phyloP scores from a whole-genome alignment of 1,284 basidiomycete species.

The Pseudozyma tsukubaensis region DNA sequence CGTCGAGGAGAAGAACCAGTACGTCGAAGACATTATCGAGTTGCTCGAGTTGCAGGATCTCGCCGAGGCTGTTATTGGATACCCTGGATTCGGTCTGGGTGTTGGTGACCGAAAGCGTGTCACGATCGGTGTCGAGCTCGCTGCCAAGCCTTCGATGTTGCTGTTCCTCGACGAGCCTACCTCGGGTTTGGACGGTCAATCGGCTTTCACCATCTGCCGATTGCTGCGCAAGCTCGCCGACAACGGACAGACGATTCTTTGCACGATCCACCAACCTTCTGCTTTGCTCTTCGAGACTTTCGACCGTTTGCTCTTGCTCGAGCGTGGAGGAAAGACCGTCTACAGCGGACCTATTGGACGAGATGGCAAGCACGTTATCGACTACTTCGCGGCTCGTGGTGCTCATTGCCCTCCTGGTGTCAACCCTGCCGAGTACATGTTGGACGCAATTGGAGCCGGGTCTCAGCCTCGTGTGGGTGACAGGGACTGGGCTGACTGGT shows the following conservation, averaged over 20 bases:
- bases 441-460: constrained; percentile 69
- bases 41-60: constrained; percentile 81
- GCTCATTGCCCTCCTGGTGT: constrained; percentile 72
- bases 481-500: constrained; percentile 68
- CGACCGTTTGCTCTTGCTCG: constrained; percentile 72
- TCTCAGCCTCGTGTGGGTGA: constrained; percentile 63
- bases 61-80: constrained; percentile 78
- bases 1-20: constrained; percentile 79
- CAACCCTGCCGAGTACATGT: constrained; percentile 73
- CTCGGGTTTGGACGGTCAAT: constrained; percentile 87
- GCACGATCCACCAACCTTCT: constrained; percentile 77
- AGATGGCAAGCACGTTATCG: constrained; percentile 72
- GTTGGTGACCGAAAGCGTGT: constrained; percentile 78
- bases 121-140: constrained; percentile 79
- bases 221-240: constrained; percentile 84
- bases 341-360: constrained; percentile 74
- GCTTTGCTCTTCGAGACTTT: constrained; percentile 77
- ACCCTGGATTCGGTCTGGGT: constrained; percentile 72
- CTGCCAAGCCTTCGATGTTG: constrained; percentile 80
- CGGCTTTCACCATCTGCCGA: constrained; percentile 84
- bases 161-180: constrained; percentile 72
- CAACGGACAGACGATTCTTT: constrained; percentile 78
- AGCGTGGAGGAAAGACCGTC: constrained; percentile 70
- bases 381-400: constrained; percentile 73
- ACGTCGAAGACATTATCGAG: constrained; percentile 81